phyloP scores from a whole-genome alignment of 805 yeast species.

The Hanseniaspora lachancei region DNA sequence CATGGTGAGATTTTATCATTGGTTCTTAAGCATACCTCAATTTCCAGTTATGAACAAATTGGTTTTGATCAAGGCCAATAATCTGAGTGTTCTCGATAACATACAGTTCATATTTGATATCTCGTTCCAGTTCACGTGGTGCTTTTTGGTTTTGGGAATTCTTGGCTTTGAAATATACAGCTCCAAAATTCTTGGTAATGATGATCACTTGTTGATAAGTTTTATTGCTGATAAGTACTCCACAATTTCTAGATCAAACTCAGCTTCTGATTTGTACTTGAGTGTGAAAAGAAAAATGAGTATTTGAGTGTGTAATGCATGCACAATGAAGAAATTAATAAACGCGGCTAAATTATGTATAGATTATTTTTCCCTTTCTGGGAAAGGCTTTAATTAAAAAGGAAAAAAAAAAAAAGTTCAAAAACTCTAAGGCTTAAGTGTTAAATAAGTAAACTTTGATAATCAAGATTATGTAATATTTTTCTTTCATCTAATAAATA shows the following conservation, averaged over 20 bases:
- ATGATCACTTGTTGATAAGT: conserved; percentile 1
- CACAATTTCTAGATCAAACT: neutral
- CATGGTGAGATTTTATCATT: neutral
- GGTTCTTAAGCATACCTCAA: conserved; percentile 1
- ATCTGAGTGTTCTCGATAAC: neutral
- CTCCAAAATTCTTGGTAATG: neutral
- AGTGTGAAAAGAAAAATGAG: neutral
- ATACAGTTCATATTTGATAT: conserved; percentile 5
- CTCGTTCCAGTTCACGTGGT: conserved; percentile 5
- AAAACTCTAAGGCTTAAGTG: neutral
- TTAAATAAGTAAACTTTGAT: no score
- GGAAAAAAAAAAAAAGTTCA: neutral
- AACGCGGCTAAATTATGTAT: neutral
- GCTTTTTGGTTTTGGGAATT: neutral
- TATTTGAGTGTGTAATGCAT: neutral
- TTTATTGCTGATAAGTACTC: neutral
- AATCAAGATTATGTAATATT: no score
- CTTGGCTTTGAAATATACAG: conserved; percentile 1
- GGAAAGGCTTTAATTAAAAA: neutral
- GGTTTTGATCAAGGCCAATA: neutral
- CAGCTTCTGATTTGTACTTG: neutral
- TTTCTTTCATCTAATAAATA: neutral
- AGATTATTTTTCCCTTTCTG: neutral
- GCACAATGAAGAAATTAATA: neutral
- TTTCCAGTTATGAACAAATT: conserved; percentile 7